Base-by-base conservation (phyloP, 2,329 filamentous ascomycete species). In the Akanthomyces uredinophilus region DNA sequence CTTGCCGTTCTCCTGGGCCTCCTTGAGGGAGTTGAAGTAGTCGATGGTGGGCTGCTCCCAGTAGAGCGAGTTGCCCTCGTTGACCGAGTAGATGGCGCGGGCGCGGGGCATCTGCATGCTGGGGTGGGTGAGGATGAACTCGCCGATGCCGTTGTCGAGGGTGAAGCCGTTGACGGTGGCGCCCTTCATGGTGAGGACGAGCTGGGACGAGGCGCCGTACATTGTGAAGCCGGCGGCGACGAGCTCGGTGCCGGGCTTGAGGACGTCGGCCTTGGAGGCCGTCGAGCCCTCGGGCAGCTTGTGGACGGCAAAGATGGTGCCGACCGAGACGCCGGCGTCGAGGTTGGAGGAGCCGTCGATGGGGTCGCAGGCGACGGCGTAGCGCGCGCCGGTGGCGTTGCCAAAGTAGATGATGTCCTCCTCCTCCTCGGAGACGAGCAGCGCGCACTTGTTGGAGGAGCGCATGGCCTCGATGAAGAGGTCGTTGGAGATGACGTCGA, bases 161-260 rank as follows among this genome's bases (percentile, higher is more conserved):
- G 95, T 99, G 83, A 99, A 99, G 71, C 95, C 95, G 78, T 98
- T 97, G 77, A 99, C 95, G 65, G 79, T 85, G 66, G 93, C 91
- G 68, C 88, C 91, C 78, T 89, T 91, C 92, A 98, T 97, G 68
- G 95, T 99, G 73, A 99, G 90, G 71, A 99, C 95, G 51, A 99
- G 84, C 80, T 98, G 94, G 4, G 95, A 88, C 3, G 93, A 97
- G 68, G 95, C 95, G 72, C 95, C 95, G 79, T 99, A 99, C 95
- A 99, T 99, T 77, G 95, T 99, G 84, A 99, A 99, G n/a, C 95
- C 95, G 24, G 91, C 88, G 41, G 95, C 94, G 22, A 98, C 85
- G 67, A 98, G 86, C 77, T 97, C 93, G 1, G 90, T 94, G 62
- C 95, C 95, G 1, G 95, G 90, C 76, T 87, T 88, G 64, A 98